phyloP scores from a whole-genome alignment of 1,284 basidiomycete genomes.

The Cutaneotrichosporon sp. region DNA sequence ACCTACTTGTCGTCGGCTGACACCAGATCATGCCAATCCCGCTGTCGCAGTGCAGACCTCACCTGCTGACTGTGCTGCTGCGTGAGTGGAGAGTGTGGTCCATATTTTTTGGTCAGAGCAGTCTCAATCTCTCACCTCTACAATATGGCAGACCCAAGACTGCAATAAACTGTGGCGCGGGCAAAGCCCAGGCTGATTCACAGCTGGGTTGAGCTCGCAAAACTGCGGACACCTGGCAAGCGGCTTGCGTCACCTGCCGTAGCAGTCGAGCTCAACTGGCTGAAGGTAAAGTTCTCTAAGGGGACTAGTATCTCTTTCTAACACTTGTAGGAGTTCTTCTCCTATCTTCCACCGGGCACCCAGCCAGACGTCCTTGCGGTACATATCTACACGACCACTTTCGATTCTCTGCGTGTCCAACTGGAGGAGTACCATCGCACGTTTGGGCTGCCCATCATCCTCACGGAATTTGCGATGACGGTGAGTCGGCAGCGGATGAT shows the following conservation, averaged over 20 bases:
- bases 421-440: constrained; percentile 32
- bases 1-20: background rate
- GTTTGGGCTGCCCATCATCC: constrained; percentile 40
- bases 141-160: no score
- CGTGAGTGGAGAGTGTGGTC: constrained; percentile 24
- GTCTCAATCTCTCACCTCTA: no score
- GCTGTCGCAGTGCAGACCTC: constrained; percentile 30
- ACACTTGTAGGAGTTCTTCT: constrained; percentile 28
- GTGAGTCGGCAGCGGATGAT: constrained; percentile 23
- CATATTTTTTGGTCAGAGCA: background rate
- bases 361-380: constrained; percentile 42
- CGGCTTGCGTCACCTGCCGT: constrained; percentile 46
- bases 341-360: constrained; percentile 28
- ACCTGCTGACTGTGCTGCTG: constrained; percentile 32
- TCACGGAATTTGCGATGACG: constrained; percentile 49
- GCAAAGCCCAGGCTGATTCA: background rate
- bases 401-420: constrained; percentile 36
- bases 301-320: background rate
- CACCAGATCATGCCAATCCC: constrained; percentile 38
- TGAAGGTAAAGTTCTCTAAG: constrained; percentile 31
- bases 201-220: constrained; percentile 40
- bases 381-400: constrained; percentile 49
- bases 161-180: no score
- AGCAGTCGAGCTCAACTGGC: constrained; percentile 37
- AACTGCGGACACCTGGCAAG: constrained; percentile 27